A percentile compares a stretch with the other conserved stretches of the same genome.
Evolutionary conservation across 305 asterid genomes (phyloP).

Genomic region (Fraxinus floribunda): DNA sequence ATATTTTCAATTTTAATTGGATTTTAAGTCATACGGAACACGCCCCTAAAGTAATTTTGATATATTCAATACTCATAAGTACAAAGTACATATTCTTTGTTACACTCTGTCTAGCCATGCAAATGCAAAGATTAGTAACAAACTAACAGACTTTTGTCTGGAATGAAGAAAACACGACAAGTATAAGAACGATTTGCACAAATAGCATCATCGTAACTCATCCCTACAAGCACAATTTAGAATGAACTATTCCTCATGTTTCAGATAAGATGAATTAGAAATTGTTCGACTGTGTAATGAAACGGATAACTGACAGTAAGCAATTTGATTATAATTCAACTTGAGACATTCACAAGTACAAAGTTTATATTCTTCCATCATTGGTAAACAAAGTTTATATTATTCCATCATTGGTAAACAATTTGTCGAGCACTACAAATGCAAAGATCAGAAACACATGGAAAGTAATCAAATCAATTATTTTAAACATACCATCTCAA

Average conservation of each 20-base stretch:
- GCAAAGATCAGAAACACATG: neutral
- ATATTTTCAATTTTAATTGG: too few relatives aligned
- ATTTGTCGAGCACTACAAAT: neutral
- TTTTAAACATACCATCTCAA: slow-evolving; percentile 59
- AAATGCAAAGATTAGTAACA: neutral
- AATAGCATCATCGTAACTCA: neutral
- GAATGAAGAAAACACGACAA: neutral
- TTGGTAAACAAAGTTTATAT: neutral
- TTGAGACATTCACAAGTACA: neutral
- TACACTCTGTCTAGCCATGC: neutral
- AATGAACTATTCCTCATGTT: neutral
- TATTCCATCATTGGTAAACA: neutral
- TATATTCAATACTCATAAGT: neutral
- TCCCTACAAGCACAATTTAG: neutral
- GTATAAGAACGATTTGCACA: neutral
- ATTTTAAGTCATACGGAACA: too few relatives aligned
- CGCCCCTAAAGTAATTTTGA: neutral
- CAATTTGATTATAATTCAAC: neutral
- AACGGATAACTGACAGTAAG: neutral
- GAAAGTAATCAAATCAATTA: neutral
- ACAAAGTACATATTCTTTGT: neutral
- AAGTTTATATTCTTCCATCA: too few relatives aligned
- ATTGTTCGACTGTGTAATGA: neutral
- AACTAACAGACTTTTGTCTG: neutral
- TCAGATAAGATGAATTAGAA: neutral